Evolutionary conservation across 495 filamentous ascomycete genomes (phyloP), one percentile per base, ranked within the genome.

Genomic region (Trichoderma erinaceum): DNA sequence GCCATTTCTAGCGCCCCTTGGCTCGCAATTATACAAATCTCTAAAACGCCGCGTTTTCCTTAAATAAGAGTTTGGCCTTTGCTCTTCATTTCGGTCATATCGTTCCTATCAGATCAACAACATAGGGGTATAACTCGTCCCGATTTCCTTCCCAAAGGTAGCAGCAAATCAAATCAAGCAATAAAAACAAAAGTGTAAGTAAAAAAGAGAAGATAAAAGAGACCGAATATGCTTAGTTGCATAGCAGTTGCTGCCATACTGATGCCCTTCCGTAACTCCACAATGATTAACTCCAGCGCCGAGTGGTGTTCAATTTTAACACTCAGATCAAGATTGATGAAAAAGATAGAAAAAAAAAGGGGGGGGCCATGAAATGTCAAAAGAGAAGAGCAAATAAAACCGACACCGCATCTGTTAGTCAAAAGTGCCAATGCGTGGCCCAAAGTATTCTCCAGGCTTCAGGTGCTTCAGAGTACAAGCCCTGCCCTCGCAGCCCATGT

Each of bases 391-490:
- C 11, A 29, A 29, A 27, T 5, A 35, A 64, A 41, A 35, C 5
- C 63, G 43, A 4, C 32, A 18, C 16, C 12, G 7, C 12, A 23
- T 32, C 10, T 16, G 27, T 61, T 25, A 61, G 25, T 61, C 35
- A 65, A 77, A 79, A 38, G 77, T 63, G 15, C 78, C 78, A 3
- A 73, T 71, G 3, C 73, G 71, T 4, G 77, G 78, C 2, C 78
- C 78, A 58, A 79, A 78, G 61, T 74, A 71, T 63, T 79, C 75
- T 8, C 75, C 78, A 18, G 74, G 68, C 6, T 35, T 64, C 29
- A 79, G 68, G 25, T 46, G 16, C 67, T 69, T 71, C 12, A 75
- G 67, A 29, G 69, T 67, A 67, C 77, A 79, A 8, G 74, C 58
- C 0, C 29, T 25, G 6, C 23, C 74, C 67, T 79, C 77, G 68